Evolutionary conservation across 805 yeast genomes (phyloP), one percentile per base, ranked within the genome.

Genomic region (Cyberlindnera maritima): DNA sequence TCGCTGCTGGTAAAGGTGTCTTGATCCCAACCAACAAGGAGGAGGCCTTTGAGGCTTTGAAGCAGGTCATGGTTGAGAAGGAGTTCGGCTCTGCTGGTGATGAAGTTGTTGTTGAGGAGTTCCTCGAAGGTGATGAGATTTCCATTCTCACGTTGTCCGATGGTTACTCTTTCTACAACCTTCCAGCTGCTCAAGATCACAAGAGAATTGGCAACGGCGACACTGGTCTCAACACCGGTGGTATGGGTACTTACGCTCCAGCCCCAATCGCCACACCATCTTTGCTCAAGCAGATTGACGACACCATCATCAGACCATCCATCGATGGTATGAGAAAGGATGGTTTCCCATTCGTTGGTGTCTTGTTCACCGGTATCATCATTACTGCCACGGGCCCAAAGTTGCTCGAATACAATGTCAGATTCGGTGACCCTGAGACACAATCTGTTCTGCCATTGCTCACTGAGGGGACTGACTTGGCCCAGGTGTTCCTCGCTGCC

Each of bases 161-260:
- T 64, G 99, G 99, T 47, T 92, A 94, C 73, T 80, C 96, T 11
- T 84, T 83, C 61, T 79, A 83, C 64, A 91, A 88, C 64, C 78
- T 94, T 49, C 99, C 99, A 36, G 88, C 98, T 38, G 97, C 98
- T 23, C 99, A 94, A 71, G 99, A 94, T 65, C 99, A 94, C 71
- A 94, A 94, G 73, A 83, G 99, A 67, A 78, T 86, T 57, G 96
- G 96, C 46, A 88, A 95, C 61, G 91, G 91, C 50, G 99, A 94
- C 66, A 73, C 81, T 34, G 99, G 99, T 21, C 76, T 92, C 53
- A 94, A 94, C 71, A 94, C 99, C 33, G 99, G 99, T 57, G 99
- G 99, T 54, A 94, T 94, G 99, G 99, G 99, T 54, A 96, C 98
- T 8, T 94, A 94, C 63, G 94, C 98, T 8, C 99, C 99, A 28